Evolutionary conservation across 1,284 basidiomycete species (phyloP).

Genomic region (Rhodotorula sp.): DNA sequence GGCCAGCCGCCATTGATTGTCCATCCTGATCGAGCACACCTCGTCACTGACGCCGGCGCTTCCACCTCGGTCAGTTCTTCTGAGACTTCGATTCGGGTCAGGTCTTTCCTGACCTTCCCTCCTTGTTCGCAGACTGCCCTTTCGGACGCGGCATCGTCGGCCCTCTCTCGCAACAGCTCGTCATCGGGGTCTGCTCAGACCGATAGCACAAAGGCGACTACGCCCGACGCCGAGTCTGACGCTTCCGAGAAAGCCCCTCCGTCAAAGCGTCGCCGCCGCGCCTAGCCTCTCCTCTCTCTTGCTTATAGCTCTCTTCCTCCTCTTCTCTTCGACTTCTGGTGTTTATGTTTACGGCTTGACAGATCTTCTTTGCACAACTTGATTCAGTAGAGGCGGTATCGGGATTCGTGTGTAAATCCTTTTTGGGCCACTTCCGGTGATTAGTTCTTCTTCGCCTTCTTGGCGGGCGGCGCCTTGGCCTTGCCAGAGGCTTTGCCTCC

Average conservation of each 20-base stretch:
- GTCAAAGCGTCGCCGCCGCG: background rate
- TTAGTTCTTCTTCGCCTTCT: conserved; percentile 28
- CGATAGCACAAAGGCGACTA: background rate
- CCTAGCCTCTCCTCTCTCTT: too few species aligned
- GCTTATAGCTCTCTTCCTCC: background rate
- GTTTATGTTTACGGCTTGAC: background rate
- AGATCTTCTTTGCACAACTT: background rate
- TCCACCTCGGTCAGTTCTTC: too few species aligned
- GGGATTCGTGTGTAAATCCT: background rate
- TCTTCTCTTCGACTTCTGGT: background rate
- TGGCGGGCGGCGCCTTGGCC: conserved; percentile 18
- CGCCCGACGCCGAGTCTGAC: background rate
- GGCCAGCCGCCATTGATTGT: conserved; percentile 24
- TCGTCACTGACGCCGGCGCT: background rate
- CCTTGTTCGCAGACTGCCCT: background rate
- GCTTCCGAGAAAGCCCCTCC: background rate
- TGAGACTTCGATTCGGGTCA: too few species aligned
- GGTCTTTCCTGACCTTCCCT: background rate
- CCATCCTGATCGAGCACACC: conserved; percentile 1
- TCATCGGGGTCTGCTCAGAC: background rate
- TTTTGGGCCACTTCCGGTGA: too few species aligned
- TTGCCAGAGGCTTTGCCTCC: conserved; percentile 22
- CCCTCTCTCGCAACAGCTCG: background rate
- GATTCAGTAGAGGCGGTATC: too few species aligned
- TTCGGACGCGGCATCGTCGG: background rate